Conservation (phyloP, 2,329 filamentous ascomycete genomes). For the Parastagonospora avenae region DNA sequence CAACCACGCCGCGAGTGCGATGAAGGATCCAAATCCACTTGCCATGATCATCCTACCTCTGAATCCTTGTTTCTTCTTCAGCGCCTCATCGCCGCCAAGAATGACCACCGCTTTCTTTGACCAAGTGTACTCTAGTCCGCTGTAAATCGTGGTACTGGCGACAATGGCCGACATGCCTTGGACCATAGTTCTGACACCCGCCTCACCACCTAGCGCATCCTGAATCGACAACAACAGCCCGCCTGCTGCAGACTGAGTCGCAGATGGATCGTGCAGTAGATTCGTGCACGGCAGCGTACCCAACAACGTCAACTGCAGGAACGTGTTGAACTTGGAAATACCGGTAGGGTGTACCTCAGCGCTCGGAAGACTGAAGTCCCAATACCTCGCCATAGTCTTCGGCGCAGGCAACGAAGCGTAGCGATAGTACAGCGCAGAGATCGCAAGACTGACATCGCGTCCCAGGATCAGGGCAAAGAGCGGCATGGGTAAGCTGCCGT, state of each 20-base stretch:
- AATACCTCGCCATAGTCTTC: slow-evolving; percentile 90
- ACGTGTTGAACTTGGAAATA: slow-evolving; percentile 90
- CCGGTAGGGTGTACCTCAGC: slow-evolving; percentile 83
- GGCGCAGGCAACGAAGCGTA: slow-evolving; percentile 93
- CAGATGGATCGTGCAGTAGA: slow-evolving; percentile 63
- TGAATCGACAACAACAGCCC: slow-evolving; percentile 31
- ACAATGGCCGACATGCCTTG: slow-evolving; percentile 72
- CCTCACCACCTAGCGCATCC: slow-evolving; percentile 34
- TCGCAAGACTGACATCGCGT: slow-evolving; percentile 79
- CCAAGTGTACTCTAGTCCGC: slow-evolving; percentile 88
- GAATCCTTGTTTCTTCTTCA: slow-evolving; percentile 56
- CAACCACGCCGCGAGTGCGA: slow-evolving; percentile 46
- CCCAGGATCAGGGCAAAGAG: slow-evolving; percentile 89
- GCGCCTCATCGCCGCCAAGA: slow-evolving; percentile 57
- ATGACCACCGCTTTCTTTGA: slow-evolving; percentile 93
- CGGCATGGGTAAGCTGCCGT: slow-evolving; percentile 83
- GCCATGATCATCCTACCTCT: slow-evolving; percentile 55
- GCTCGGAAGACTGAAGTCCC: slow-evolving; percentile 93
- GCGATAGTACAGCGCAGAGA: slow-evolving; percentile 91
- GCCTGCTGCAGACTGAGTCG: slow-evolving; percentile 56
- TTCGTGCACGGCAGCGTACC: slow-evolving; percentile 83
- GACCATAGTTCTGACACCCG: slow-evolving; percentile 43
- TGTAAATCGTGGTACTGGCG: slow-evolving; percentile 89
- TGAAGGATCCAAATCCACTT: slow-evolving; percentile 52
- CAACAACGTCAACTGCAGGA: slow-evolving; percentile 85